Percentiles rank a stretch among this genome's conserved stretches.
Evolutionary conservation across 148 eudicot genomes (phyloP).

Genomic region (Heliamphora exappendiculata): DNA sequence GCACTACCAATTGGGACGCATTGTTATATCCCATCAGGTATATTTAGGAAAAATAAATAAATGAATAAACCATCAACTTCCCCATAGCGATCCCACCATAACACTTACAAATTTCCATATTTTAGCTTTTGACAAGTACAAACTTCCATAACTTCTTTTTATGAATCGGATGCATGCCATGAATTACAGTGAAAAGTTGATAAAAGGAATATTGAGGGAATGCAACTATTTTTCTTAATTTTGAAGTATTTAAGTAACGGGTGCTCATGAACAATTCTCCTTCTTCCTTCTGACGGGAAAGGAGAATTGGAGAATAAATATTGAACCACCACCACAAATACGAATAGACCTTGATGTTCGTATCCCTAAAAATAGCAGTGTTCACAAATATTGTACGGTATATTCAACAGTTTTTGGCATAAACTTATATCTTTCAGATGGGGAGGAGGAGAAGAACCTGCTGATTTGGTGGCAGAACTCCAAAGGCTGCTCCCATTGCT

Average conservation of each 20-base stretch:
- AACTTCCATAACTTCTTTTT: not conserved
- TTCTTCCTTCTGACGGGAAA: not conserved
- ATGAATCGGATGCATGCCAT: not conserved
- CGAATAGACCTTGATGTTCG: not conserved
- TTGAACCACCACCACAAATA: not conserved
- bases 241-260: not conserved
- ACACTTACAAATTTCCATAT: not conserved
- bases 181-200: not conserved
- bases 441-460: slow-evolving; percentile 27
- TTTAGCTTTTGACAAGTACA: no score
- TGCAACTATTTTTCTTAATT: not conserved
- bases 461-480: slow-evolving; percentile 49
- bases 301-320: not conserved
- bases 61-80: not conserved
- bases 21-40: not conserved
- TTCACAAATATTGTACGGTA: not conserved
- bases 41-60: no score
- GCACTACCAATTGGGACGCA: not conserved
- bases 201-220: not conserved
- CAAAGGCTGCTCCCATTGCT: slow-evolving; percentile 94
- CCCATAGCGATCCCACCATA: not conserved
- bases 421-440: not conserved
- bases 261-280: not conserved
- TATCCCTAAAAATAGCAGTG: not conserved
- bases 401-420: no score